Evolutionary conservation across 768 basidiomycete genomes (phyloP).

Genomic region (Trametes punicea): DNA sequence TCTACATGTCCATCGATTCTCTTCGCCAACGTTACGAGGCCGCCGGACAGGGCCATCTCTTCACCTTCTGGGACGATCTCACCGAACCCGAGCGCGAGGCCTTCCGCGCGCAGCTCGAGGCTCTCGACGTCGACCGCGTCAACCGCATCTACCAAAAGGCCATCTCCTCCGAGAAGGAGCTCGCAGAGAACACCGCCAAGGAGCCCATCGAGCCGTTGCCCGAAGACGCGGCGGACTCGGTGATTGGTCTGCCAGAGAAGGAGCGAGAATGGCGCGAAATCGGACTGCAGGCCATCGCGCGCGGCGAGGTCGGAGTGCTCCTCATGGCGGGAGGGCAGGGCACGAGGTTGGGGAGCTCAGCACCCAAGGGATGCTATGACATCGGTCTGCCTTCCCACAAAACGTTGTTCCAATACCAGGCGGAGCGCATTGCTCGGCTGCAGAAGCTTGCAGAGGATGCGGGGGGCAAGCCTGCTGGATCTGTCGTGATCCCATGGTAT

Average conservation of each 20-base stretch:
- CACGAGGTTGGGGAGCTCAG: constrained; percentile 85
- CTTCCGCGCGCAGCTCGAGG: constrained; percentile 68
- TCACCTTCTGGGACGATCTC: constrained; percentile 82
- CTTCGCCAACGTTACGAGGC: constrained; percentile 64
- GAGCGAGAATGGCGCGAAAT: constrained; percentile 70
- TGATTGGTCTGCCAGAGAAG: constrained; percentile 49
- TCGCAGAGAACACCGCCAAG: constrained; percentile 36
- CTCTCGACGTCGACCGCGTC: constrained; percentile 86
- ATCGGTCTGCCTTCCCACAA: constrained; percentile 93
- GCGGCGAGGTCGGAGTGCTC: constrained; percentile 88
- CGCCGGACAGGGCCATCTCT: constrained; percentile 86
- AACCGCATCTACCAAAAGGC: constrained; percentile 85
- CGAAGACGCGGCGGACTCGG: constrained; percentile 65
- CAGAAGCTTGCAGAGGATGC: constrained; percentile 70
- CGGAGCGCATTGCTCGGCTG: constrained; percentile 88
- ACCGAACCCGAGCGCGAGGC: constrained; percentile 56
- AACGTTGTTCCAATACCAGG: constrained; percentile 94
- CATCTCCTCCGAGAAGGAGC: constrained; percentile 57
- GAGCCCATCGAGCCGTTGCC: constrained; percentile 82
- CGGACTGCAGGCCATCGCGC: constrained; percentile 78
- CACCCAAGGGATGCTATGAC: constrained; percentile 98
- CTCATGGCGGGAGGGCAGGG: constrained; percentile 99
- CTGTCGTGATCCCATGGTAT: constrained; percentile 90
- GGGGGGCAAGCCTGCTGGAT: constrained; percentile 47
- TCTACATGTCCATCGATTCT: constrained; percentile 54